Evolutionary conservation across 441 rosid genomes (phyloP).

Genomic region (Iberis amara): DNA sequence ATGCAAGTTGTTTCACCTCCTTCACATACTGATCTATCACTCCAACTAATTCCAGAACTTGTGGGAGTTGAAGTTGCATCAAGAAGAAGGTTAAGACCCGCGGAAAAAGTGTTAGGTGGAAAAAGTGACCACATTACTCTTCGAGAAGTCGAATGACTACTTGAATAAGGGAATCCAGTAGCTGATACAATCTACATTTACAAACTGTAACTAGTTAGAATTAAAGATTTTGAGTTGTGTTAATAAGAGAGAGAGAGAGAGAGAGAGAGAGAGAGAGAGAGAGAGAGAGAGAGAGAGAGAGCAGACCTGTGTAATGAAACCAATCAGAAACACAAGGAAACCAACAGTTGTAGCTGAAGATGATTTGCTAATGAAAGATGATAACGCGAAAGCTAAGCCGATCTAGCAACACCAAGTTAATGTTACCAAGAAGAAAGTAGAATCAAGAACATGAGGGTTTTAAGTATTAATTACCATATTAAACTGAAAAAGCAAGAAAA

Average conservation of each 20-base stretch:
- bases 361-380: constrained; percentile 70
- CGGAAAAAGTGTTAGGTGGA: constrained; percentile 81
- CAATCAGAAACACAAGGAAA: constrained; percentile 65
- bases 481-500: constrained; percentile 76
- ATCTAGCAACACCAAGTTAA: constrained; percentile 40
- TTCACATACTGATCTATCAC: constrained; percentile 45
- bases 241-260: no score
- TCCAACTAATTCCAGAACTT: constrained; percentile 78
- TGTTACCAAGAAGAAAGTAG: neutral
- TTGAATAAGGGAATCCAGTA: constrained; percentile 56
- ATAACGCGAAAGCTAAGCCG: constrained; percentile 70
- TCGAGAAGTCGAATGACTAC: constrained; percentile 5
- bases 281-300: no score
- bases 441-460: neutral
- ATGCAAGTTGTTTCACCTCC: constrained; percentile 37
- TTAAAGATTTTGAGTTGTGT: constrained; percentile 9
- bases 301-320: constrained; percentile 81
- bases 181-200: constrained; percentile 47
- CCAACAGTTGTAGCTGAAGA: constrained; percentile 78
- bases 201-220: constrained; percentile 19
- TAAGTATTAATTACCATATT: constrained; percentile 55
- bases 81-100: constrained; percentile 45
- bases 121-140: constrained; percentile 70
- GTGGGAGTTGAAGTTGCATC: constrained; percentile 48
- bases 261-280: no score